These are phyloP conservation scores for Phaeodactylum tricornutum DNA, from an alignment of 108 stramenopile genomes.

Conservation along the genomic window DNA sequence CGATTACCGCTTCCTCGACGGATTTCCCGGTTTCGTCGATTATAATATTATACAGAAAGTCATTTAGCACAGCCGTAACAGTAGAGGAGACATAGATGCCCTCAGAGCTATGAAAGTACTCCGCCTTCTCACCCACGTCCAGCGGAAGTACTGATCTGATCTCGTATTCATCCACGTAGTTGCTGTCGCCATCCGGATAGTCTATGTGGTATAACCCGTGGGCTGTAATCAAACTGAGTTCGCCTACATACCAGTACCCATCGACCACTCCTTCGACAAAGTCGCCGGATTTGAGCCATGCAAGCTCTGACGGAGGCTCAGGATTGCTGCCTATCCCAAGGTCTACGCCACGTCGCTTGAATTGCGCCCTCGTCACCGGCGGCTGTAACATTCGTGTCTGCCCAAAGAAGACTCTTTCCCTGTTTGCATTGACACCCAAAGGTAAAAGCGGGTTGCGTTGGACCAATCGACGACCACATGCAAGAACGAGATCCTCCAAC, in stretches of 20 bases:
- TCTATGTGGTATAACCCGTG: constrained; percentile 1
- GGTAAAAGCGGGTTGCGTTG: no score
- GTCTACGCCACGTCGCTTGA: no score
- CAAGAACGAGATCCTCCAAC: no score
- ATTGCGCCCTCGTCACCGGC: no score
- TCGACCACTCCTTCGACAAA: constrained; percentile 8
- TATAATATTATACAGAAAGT: background rate
- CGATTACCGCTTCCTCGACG: no score
- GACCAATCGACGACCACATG: no score
- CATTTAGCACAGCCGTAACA: background rate
- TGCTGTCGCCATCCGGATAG: constrained; percentile 8
- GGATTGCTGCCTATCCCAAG: no score
- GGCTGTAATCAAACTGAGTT: background rate
- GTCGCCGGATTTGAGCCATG: constrained; percentile 15
- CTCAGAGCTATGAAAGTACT: background rate
- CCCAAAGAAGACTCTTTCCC: no score
- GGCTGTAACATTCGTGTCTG: no score
- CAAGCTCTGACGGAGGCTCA: background rate
- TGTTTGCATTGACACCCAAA: no score
- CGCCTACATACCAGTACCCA: constrained; percentile 9
- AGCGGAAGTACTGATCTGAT: no score
- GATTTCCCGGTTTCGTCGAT: background rate
- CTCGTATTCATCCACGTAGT: background rate
- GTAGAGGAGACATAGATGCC: background rate
- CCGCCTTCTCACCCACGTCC: no score